Evolutionary conservation across 805 yeast genomes (phyloP), one percentile per base, ranked within the genome.

Genomic region (Lipomyces yamadae): DNA sequence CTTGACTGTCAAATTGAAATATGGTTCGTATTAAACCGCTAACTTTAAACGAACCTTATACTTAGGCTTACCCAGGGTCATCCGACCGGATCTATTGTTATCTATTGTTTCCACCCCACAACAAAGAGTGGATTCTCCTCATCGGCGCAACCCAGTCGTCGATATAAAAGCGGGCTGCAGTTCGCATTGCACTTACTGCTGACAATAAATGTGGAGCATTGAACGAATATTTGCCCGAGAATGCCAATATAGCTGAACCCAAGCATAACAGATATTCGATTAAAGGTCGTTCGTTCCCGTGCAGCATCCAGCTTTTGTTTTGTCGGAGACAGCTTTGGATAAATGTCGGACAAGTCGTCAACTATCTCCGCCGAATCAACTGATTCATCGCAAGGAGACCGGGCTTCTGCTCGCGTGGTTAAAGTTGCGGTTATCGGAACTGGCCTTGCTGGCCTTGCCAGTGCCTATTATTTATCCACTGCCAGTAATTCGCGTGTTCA

Each of bases 381-480:
- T 3, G 48, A 42, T 18, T 42, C 48, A 24, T 15, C 48, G 48
- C 24, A 42, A 42, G 18, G 18, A 3, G 18, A 18, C 24, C 15
- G 5, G 18, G n/a, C 48, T n/a, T 42, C 48, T 42, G 48, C 48
- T 5, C 48, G 48, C 24, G 48, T 42, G 48, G 61, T 67, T 39
- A 60, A 54, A 42, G 70, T 67, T 39, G 70, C 69, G 4, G 57
- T 67, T 30, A 42, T 67, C 3, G 70, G 70, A 11, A 48, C 66
- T 5, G 70, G 70, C 13, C 62, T 67, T 11, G 70, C 70, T 1
- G 70, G 70, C 2, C 66, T 67, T 15, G 64, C 65, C 8, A 45
- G 66, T 8, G 70, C 70, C 39, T 65, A 67, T 48, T 42, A 60
- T 13, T 37, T 67, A 15, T 60, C 69, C 8, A 45, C 63, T 5